These are phyloP conservation scores for Glycyrrhiza uralensis DNA, from an alignment of 306 rosid genomes.

Conservation along the genomic window DNA sequence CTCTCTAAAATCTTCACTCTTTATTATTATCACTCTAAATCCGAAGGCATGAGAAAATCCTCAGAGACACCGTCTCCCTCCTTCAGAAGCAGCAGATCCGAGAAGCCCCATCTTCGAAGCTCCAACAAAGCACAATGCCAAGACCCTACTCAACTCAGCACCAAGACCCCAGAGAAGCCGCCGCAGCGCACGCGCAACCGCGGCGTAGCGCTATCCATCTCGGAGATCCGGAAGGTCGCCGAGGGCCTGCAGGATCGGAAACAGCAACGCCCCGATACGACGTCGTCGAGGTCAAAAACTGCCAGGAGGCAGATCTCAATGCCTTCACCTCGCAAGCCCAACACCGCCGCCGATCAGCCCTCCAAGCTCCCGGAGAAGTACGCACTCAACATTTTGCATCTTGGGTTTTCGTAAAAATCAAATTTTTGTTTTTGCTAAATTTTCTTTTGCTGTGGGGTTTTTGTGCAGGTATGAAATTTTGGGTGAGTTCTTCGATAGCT, in stretches of 20 bases:
- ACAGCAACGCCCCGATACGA: not conserved
- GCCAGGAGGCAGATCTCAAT: conserved; percentile 39
- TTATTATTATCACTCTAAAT: no score
- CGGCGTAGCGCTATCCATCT: conserved; percentile 43
- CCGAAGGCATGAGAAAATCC: conserved; percentile 37
- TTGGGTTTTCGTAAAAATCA: not conserved
- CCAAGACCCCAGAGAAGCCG: conserved; percentile 66
- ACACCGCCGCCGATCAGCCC: not conserved
- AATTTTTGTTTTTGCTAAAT: not conserved
- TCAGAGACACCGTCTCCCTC: conserved; percentile 32
- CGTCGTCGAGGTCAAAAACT: conserved; percentile 21
- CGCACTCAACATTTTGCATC: not conserved
- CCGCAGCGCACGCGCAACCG: conserved; percentile 42
- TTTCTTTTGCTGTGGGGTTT: not conserved
- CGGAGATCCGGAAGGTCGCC: conserved; percentile 44
- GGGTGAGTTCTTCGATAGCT: conserved; percentile 48
- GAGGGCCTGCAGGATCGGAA: conserved; percentile 30
- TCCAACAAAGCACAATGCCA: conserved; percentile 29
- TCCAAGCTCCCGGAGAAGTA: conserved; percentile 57
- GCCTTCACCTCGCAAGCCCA: conserved; percentile 22
- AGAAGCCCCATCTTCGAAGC: conserved; percentile 16
- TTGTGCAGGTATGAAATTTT: conserved; percentile 53
- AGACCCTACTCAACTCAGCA: conserved; percentile 13
- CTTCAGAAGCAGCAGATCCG: conserved; percentile 28
- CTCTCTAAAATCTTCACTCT: not conserved